Base-by-base conservation (phyloP, 805 yeast species). In the Starmerella tilneyi region DNA sequence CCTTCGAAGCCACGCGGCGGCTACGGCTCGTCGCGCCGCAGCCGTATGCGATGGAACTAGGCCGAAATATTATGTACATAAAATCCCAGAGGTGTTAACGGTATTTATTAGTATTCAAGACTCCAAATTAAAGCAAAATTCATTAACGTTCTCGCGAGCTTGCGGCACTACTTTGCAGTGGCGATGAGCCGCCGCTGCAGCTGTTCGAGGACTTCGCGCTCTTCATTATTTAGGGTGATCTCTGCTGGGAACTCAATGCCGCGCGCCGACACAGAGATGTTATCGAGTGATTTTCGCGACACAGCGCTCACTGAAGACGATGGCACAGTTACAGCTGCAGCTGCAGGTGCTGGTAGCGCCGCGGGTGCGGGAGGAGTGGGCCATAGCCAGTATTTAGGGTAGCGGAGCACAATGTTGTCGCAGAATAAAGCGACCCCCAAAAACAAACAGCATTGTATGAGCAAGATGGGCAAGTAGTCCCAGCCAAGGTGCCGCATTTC, bases 401-500 rank as follows among this genome's bases (percentile, higher is more conserved):
- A 79, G 34, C 58, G 57, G 40, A 80, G 58, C 3, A 71, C 45
- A 1, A 79, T 55, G 52, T 78, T 79, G 38, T 79, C 75, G 3
- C 74, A 66, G 7, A 79, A 59, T 33, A 71, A 63, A 0, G 80
- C 79, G 1, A 74, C 72, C 2, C 63, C 58, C 8, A 74, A 54
- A 47, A 76, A 72, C 34, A 78, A 58, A 3, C 72, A 58, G 2
- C 73, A 64, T 3, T 74, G 67, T 0, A 77, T 63, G 3, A 79
- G 43, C 44, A 77, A 79, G 0, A 64, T 68, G 0, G 81, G 79
- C 23, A 79, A 54, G 53, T 72, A 78, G 75, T 79, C 75, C 85
- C 84, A 79, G 40, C 83, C 72, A 71, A 78, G 65, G 3, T 41
- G 51, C 11, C 74, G 58, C 3, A 77, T 63, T 7, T 55, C 51